Base-by-base conservation (phyloP, 2,329 filamentous ascomycete genomes). In the Colletotrichum tanaceti region DNA sequence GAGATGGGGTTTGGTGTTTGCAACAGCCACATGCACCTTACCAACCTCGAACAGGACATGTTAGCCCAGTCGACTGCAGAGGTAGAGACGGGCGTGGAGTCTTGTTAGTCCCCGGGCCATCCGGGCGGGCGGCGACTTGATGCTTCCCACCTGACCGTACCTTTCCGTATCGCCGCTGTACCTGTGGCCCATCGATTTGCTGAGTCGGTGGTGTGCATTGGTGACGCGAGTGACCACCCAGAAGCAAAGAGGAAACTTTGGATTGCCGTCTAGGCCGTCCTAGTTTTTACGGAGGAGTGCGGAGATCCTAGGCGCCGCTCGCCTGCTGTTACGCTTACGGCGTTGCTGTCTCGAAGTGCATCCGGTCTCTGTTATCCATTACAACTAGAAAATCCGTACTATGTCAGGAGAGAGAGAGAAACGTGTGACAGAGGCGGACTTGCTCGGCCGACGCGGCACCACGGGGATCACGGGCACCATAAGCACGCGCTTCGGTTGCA, bases 401-500 rank as follows among this genome's bases (percentile, higher is more conserved):
- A 28, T 44, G 46, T 68, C 61, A 24, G 62, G 54, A n/a, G 43
- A 32, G 16, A 53, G 28, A 55, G 28, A 60, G 35, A 54, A 58
- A 50, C 53, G 24, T 47, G 61, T 60, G 47, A 65, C 58, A 70
- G 74, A 73, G 46, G 73, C 74, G 69, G 70, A 73, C 74, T 70
- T 49, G 53, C 60, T 52, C 61, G 65, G 65, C 65, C 65, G 47
- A 49, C 65, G 47, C 65, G 61, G 65, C 61, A 68, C 41, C 47
- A 47, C 52, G 53, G 46, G 60, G 54, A 68, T 35, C 47, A 47
- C 54, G 39, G 58, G 32, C n/a, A 54, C 43, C 52, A 59, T 39
- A 46, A 39, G 60, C 54, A 57, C 62, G 65, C 65, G 43, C 65
- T 46, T 68, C 41, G 60, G 60, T 43, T 64, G 60, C 65, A 54